Evolutionary conservation across 1,284 basidiomycete species (phyloP), one percentile per base, ranked within the genome.

Genomic region (Anthracocystis panici-leucophaei): DNA sequence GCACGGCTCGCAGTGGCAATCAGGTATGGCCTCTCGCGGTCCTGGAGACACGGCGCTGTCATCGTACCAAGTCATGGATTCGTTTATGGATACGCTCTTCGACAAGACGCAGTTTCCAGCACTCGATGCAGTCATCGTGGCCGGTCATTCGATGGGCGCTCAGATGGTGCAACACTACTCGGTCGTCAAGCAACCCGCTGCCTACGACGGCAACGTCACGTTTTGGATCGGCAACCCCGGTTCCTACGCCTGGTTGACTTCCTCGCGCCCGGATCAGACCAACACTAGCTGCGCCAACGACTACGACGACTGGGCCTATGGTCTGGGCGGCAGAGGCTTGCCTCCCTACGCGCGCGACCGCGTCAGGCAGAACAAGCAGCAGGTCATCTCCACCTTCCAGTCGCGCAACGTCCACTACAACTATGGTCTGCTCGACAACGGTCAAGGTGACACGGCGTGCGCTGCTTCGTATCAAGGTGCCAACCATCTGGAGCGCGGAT

Each of bases 181-280:
- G 0, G 33, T 78, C 16, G 29, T 78, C 38, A 79, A 80, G 53
- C 60, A 77, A 23, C 40, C 65, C 40, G 71, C 69, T 21, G 18
- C 55, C 16, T 81, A 83, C 67, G 80, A 83, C 41, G 42, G 23
- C 62, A 78, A 77, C 48, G 18, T 82, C 10, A 53, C 56, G n/a
- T 82, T 60, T 45, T 82, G 80, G 80, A 58, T 82, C 23, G 81
- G 81, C 35, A 82, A 82, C 51, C 80, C 81, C 0, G 81, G 81
- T 33, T 75, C 76, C 0, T 82, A 73, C 42, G 80, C 57, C n/a
- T 82, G 80, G 80, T 38, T 79, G 10, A 65, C 58, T 14, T 31
- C 57, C 8, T 29, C 55, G 11, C 67, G 80, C 18, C 78, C 81
- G 1, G 53, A 60, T 45, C 7, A 54, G 7, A 75, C 65, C 60